A percentile compares a stretch with the other conserved stretches of the same genome.
phyloP scores from a whole-genome alignment of 306 rosid species.

The Purshia tridentata region DNA sequence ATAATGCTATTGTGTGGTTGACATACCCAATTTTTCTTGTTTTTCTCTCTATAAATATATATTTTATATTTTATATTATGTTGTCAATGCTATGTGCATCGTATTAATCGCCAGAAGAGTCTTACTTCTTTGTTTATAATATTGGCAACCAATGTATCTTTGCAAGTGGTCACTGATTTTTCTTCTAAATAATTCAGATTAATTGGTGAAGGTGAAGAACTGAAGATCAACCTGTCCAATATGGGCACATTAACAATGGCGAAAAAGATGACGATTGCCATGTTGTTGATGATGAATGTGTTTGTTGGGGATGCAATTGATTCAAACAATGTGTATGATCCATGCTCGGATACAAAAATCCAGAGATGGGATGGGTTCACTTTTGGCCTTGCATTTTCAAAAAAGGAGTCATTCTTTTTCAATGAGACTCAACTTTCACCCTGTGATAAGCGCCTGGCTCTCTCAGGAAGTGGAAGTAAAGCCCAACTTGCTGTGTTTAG shows the following conservation, averaged over 20 bases:
- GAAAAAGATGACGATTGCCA: slow-evolving; percentile 18
- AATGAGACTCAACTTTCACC: slow-evolving; percentile 76
- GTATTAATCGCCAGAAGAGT: not conserved
- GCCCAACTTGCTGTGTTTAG: slow-evolving; percentile 63
- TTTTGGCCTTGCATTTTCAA: slow-evolving; percentile 68
- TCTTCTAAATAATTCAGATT: slow-evolving; percentile 6
- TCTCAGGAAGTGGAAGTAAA: slow-evolving; percentile 21
- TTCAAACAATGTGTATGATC: slow-evolving; percentile 66
- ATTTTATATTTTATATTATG: not conserved
- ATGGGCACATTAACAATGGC: slow-evolving; percentile 12
- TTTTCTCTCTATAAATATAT: not conserved
- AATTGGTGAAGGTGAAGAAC: slow-evolving; percentile 22
- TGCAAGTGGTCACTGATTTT: not conserved
- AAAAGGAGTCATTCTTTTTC: slow-evolving; percentile 44
- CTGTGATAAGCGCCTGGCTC: slow-evolving; percentile 65
- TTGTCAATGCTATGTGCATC: not conserved
- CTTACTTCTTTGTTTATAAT: not conserved
- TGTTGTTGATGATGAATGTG: slow-evolving; percentile 7
- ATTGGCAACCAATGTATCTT: no score
- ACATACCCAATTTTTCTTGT: not conserved
- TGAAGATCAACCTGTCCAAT: not conserved
- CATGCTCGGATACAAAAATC: slow-evolving; percentile 70
- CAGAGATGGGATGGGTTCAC: slow-evolving; percentile 75
- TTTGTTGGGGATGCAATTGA: slow-evolving; percentile 46
- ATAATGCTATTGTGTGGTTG: no score